Conservation (phyloP, 306 rosid species). For the Vigna nakashimae region DNA sequence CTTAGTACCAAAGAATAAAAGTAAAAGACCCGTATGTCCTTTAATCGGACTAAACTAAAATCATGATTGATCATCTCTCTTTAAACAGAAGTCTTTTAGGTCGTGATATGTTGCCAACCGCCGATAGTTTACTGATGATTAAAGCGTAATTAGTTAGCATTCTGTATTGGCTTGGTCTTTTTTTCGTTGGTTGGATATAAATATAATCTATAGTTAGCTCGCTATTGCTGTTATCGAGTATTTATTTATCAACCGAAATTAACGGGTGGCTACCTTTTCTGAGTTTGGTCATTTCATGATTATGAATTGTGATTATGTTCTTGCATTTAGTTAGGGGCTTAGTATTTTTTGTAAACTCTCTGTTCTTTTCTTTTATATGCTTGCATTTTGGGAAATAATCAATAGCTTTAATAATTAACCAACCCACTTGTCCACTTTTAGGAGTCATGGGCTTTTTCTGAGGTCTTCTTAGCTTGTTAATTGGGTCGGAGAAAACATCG, state of each 20-base stretch:
- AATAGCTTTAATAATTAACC: conserved; percentile 31
- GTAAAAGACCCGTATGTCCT: conserved; percentile 38
- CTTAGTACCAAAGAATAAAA: conserved; percentile 60
- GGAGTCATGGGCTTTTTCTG: conserved; percentile 49
- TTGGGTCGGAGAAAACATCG: conserved; percentile 41
- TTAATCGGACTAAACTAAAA: conserved; percentile 41
- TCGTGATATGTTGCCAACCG: conserved; percentile 50
- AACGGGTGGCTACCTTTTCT: conserved; percentile 19
- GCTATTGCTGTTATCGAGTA: conserved; percentile 50
- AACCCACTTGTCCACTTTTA: conserved; percentile 39
- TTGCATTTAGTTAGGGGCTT: conserved; percentile 48
- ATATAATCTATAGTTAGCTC: conserved; percentile 58
- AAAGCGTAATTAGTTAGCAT: conserved; percentile 58
- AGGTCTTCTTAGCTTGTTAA: conserved; percentile 47
- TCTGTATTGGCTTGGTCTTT: conserved; percentile 47
- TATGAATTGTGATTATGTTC: conserved; percentile 50
- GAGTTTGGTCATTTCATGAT: conserved; percentile 39
- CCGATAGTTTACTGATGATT: conserved; percentile 43
- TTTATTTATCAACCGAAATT: conserved; percentile 44
- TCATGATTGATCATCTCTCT: conserved; percentile 37
- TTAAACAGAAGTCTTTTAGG: conserved; percentile 42
- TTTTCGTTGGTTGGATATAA: conserved; percentile 57
- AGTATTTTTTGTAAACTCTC: conserved; percentile 46
- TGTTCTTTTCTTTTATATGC: conserved; percentile 47
- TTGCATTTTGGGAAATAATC: conserved; percentile 55